Percentiles rank a stretch among this genome's conserved stretches.
phyloP scores from a whole-genome alignment of 2,329 filamentous ascomycete genomes.

The Cylindrodendrum hubeiense region DNA sequence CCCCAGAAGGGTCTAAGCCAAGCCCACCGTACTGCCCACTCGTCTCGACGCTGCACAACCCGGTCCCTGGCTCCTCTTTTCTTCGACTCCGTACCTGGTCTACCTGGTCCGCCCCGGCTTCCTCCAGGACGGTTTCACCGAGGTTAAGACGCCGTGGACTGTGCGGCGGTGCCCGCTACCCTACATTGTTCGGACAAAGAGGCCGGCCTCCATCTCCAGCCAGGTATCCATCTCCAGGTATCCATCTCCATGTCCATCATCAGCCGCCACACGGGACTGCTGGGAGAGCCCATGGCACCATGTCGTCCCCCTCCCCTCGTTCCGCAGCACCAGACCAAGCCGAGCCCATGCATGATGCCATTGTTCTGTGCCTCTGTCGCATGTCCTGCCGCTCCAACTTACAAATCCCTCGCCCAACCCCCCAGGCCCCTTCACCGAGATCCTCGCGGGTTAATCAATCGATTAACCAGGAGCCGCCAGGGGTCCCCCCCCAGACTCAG shows the following conservation, averaged over 20 bases:
- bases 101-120: constrained; percentile 12
- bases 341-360: constrained; percentile 37
- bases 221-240: constrained; percentile 1
- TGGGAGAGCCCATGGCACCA: constrained; percentile 25
- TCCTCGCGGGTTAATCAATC: constrained; percentile 8
- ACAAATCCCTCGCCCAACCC: constrained; percentile 18
- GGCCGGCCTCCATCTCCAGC: neutral
- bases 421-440: constrained; percentile 15
- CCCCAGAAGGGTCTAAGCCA: constrained; percentile 26
- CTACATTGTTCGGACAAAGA: neutral
- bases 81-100: neutral
- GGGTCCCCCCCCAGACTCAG: neutral
- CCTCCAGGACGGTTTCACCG: constrained; percentile 39
- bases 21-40: constrained; percentile 3
- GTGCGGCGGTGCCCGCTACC: neutral
- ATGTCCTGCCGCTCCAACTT: constrained; percentile 9
- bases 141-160: constrained; percentile 33
- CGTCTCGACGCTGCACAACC: constrained; percentile 3
- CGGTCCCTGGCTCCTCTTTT: constrained; percentile 25
- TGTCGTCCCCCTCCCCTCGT: constrained; percentile 13
- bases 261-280: constrained; percentile 11
- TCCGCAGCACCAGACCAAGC: constrained; percentile 14
- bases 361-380: constrained; percentile 7
- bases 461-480: neutral
- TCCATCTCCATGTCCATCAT: constrained; percentile 7